A percentile compares a stretch with the other conserved stretches of the same genome.
Conservation (phyloP, 1,284 basidiomycete species). For the Kalmanozyma brasiliensis region DNA sequence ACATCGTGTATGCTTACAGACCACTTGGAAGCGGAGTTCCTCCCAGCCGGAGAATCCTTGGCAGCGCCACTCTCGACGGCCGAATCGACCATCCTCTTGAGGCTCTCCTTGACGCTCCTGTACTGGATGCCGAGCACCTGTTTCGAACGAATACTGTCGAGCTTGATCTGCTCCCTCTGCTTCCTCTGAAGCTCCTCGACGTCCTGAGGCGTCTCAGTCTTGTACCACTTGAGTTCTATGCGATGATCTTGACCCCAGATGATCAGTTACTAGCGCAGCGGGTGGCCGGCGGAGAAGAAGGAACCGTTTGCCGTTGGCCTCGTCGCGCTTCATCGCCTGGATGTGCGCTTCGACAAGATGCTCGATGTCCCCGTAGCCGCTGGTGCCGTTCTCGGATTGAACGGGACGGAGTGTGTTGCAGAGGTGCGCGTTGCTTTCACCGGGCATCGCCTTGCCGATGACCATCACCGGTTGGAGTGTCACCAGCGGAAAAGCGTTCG, state of each 20-base stretch:
- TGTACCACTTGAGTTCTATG: not conserved
- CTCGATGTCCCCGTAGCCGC: slow-evolving; percentile 3
- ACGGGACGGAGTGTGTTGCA: slow-evolving; percentile 7
- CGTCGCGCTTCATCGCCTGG: slow-evolving; percentile 8
- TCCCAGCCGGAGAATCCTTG: not conserved
- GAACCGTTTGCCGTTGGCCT: slow-evolving; percentile 12
- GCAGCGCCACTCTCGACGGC: not conserved
- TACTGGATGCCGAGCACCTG: slow-evolving; percentile 8
- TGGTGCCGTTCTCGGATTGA: not conserved
- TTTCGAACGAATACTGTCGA: not conserved
- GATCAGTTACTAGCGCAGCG: not conserved
- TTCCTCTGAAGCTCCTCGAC: not conserved
- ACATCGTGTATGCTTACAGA: too few relatives aligned
- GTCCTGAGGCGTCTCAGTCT: slow-evolving; percentile 1
- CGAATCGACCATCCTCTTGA: slow-evolving; percentile 7
- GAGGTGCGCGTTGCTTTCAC: not conserved
- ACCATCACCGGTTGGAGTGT: slow-evolving; percentile 15
- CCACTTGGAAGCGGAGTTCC: not conserved
- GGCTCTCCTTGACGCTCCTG: slow-evolving; percentile 4
- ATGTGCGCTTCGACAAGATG: slow-evolving; percentile 6
- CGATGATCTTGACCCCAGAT: not conserved
- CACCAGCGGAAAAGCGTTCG: slow-evolving; percentile 13
- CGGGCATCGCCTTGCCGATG: not conserved
- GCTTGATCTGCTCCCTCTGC: not conserved
- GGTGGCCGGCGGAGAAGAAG: slow-evolving; percentile 2